Percentiles rank a stretch among this genome's conserved stretches.
Evolutionary conservation across 306 rosid genomes (phyloP).

Genomic region (Vigna trinervia): DNA sequence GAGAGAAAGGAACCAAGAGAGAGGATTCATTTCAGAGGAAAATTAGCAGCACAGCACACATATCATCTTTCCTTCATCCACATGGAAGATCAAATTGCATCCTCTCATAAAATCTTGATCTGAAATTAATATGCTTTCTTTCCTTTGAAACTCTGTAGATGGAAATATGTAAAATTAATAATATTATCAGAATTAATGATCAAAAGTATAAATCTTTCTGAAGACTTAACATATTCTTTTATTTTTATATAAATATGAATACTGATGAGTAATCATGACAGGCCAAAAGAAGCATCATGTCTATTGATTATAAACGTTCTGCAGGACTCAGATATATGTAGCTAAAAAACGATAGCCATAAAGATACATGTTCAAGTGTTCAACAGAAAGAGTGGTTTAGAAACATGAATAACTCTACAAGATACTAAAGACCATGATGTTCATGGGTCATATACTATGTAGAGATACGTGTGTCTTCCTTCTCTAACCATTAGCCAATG

Average conservation of each 20-base stretch:
- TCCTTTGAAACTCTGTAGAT: constrained; percentile 6
- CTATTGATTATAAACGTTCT: constrained; percentile 28
- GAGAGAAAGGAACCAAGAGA: not conserved
- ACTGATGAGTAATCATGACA: constrained; percentile 17
- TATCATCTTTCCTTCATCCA: not conserved
- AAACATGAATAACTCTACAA: constrained; percentile 36
- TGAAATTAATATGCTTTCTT: not conserved
- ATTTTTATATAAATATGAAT: not conserved
- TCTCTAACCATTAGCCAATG: constrained; percentile 24
- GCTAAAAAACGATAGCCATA: constrained; percentile 31
- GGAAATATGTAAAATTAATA: not conserved
- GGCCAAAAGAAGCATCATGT: constrained; percentile 10
- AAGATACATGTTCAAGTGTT: constrained; percentile 20
- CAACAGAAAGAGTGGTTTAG: constrained; percentile 9
- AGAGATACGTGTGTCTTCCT: not conserved
- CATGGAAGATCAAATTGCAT: constrained; percentile 9
- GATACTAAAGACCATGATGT: constrained; percentile 20
- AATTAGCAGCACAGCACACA: not conserved
- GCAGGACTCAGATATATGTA: constrained; percentile 38
- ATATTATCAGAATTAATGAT: not conserved
- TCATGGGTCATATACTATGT: constrained; percentile 8
- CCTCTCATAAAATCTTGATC: constrained; percentile 17
- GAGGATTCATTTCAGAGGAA: too few species aligned
- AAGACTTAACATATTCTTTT: not conserved
- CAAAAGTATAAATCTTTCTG: not conserved